Base-by-base conservation (phyloP, 768 basidiomycete genomes). In the Podaxis carcinomalis region DNA sequence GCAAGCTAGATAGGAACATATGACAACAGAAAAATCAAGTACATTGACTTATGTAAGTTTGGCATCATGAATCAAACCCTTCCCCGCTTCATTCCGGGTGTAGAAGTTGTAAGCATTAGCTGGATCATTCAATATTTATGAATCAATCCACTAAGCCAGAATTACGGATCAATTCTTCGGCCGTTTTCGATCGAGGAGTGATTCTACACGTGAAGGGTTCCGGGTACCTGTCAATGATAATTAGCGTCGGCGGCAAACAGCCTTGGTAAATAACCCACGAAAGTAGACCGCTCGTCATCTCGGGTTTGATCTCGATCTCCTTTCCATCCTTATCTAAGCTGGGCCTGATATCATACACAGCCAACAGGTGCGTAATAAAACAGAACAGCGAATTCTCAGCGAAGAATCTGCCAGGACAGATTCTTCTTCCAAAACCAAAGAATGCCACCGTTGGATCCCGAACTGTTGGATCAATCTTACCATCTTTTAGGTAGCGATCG, bases 381-480 rank as follows among this genome's bases (percentile, higher is more conserved):
- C 56, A 32, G 27, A 63, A 71, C 5, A 71, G 58, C 6, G 68
- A 64, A 37, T 70, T 66, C 13, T 69, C 66, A 47, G 61, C 65
- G 56, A 70, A 62, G 46, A 68, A 55, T 44, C 68, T 58, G 13
- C 70, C 72, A 11, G 72, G 68, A 23, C 69, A 73, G 21, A 70
- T 68, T 51, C 72, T 70, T 36, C 51, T 39, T 11, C 75, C 75
- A 65, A 68, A 74, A 14, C 75, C 72, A 59, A 74, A 75, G 27
- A 67, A 69, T 23, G 68, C 67, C 27, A 60, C 56, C 19, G 64
- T 66, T 4, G 73, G 70, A 54, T 72, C 65, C 36, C 66, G 64
- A 11, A 66, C 66, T 36, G 66, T 47, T 0, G 66, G 63, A 57
- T 70, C 66, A 25, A 67, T 63, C 49, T 70, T 64, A 6, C 62